Base-by-base conservation (phyloP, 116 monocot species). In the Posidonia oceanica region DNA sequence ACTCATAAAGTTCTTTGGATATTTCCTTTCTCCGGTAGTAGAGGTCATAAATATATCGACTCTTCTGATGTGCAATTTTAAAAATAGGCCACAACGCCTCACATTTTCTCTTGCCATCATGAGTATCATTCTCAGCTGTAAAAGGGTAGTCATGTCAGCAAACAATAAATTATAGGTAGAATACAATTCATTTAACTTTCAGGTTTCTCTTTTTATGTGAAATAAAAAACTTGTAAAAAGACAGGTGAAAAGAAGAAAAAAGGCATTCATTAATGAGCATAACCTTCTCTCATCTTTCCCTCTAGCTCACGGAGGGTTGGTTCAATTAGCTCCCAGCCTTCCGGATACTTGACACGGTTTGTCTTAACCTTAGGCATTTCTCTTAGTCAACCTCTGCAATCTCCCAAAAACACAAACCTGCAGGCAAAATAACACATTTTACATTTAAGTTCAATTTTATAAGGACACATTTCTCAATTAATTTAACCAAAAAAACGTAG, bases 301-400 rank as follows among this genome's bases (percentile, higher is more conserved):
- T 92, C 92, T 4, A 97, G 79, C 23, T 92, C 97, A 61, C 85
- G 85, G 60, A 92, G 74, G 2, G 97, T 92, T 36, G 97, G 97
- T 72, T 97, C 89, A 23, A 89, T 92, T 36, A 92, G 85, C 77
- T 92, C 92, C 97, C 97, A 97, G 72, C 97, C 97, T 40, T 92
- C 87, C 20, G 97, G 97, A 69, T 87, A 92, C 51, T 83, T 87
- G 44, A 85, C 74, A 5, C 87, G 84, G 72, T 79, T 91, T 21
- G 87, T 97, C 83, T 83, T 97, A 39, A 97, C 76, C 70, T 89
- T 92, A 37, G 97, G 89, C 92, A 97, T 97, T 48, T 70, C 38
- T 29, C 39, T 62, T 62, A 48, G 12, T 48, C 12, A 48, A 10
- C 48, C 48, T 48, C 48, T 48, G 7, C 48, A 10, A 48, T 12